A percentile compares a stretch with the other conserved stretches of the same genome.
Conservation (phyloP, 345 rosid genomes). For the Sisymbrium irio region DNA sequence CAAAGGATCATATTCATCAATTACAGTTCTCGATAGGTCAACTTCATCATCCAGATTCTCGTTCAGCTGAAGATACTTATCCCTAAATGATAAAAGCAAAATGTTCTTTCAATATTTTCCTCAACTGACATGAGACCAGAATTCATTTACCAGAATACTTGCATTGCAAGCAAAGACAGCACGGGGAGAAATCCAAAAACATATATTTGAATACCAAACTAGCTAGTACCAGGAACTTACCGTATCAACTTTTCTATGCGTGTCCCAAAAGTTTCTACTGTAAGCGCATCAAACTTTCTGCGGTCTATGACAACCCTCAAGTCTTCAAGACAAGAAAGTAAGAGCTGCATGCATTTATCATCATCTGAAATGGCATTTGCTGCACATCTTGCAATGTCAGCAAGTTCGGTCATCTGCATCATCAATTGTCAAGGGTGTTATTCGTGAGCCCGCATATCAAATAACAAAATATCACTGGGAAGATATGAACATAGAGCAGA, state of each 20-base stretch:
- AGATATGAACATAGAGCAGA: not conserved
- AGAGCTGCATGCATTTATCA: conserved; percentile 52
- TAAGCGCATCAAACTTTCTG: conserved; percentile 79
- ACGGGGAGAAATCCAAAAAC: not conserved
- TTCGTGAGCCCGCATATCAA: not conserved
- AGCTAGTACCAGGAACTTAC: conserved; percentile 40
- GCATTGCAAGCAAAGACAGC: not conserved
- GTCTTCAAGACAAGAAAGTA: conserved; percentile 66
- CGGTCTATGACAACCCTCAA: conserved; percentile 57
- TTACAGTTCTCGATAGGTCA: conserved; percentile 66
- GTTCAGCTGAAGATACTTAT: conserved; percentile 82
- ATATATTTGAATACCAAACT: not conserved
- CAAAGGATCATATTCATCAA: conserved; percentile 81
- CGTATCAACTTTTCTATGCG: conserved; percentile 80
- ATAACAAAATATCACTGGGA: conserved; percentile 2
- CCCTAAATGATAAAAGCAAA: conserved; percentile 45
- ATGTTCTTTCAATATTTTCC: not conserved
- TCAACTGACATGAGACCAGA: not conserved
- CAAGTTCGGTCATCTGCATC: conserved; percentile 83
- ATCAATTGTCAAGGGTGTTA: conserved; percentile 23
- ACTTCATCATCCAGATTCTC: conserved; percentile 70
- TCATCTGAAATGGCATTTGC: conserved; percentile 59
- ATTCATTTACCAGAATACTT: conserved; percentile 13
- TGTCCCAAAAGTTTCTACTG: conserved; percentile 84
- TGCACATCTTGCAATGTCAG: conserved; percentile 79